Evolutionary conservation across 2,329 filamentous ascomycete genomes (phyloP).

Genomic region (Claviceps sorghi): DNA sequence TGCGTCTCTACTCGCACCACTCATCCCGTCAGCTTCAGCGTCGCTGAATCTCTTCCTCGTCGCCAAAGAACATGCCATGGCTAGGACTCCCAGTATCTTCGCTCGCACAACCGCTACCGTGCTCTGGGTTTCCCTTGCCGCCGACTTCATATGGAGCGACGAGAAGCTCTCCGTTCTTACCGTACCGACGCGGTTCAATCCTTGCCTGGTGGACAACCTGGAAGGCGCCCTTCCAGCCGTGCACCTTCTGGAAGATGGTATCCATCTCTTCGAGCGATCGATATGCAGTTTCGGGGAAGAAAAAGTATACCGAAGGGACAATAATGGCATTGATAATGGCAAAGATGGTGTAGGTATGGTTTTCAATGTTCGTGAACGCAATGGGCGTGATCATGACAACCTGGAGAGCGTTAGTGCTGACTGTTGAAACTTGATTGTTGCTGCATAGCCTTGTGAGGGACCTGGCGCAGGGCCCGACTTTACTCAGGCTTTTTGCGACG

Average conservation of each 20-base stretch:
- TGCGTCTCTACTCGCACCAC: background rate
- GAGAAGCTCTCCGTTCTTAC: constrained; percentile 43
- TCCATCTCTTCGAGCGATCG: constrained; percentile 54
- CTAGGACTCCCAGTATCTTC: constrained; percentile 11
- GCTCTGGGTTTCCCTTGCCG: constrained; percentile 19
- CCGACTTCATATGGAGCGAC: constrained; percentile 29
- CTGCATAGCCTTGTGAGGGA: too few species aligned
- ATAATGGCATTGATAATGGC: constrained; percentile 50
- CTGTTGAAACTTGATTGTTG: background rate
- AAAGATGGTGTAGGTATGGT: constrained; percentile 52
- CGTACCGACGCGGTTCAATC: constrained; percentile 40
- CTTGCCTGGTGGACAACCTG: constrained; percentile 22
- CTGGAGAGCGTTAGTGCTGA: constrained; percentile 7
- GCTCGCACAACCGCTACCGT: constrained; percentile 16
- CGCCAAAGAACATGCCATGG: constrained; percentile 15
- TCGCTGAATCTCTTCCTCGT: constrained; percentile 22
- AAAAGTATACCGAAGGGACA: constrained; percentile 42
- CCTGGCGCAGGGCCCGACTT: background rate
- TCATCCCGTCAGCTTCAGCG: background rate
- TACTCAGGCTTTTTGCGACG: constrained; percentile 1
- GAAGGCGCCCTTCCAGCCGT: constrained; percentile 24
- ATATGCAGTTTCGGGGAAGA: constrained; percentile 51
- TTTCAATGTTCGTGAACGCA: constrained; percentile 40
- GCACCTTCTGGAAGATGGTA: constrained; percentile 44
- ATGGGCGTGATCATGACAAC: constrained; percentile 50